Evolutionary conservation across 148 eudicot genomes (phyloP), one percentile per base, ranked within the genome.

Genomic region (Amaranthus palmeri): DNA sequence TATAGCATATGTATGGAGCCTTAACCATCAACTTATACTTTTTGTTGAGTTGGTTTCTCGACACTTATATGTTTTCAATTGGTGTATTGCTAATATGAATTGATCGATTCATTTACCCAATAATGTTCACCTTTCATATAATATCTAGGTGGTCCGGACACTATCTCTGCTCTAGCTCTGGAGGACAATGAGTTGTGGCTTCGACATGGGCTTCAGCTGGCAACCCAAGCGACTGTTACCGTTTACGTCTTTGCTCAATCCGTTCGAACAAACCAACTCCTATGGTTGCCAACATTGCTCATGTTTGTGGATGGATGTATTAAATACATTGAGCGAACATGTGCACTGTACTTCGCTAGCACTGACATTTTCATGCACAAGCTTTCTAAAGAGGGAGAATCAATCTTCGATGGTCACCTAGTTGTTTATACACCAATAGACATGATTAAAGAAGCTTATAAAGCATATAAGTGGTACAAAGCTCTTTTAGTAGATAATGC

Each of bases 401-500:
- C 4, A 6, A 10, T 18, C 55, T 8, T 9, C 40, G 45, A 15
- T 9, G 12, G n/a, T 55, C 6, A 8, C 2, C 36, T 25, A 2
- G 36, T 25, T 25, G 36, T 25, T 25, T 25, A 0, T 25, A 25
- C 36, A 25, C 36, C 36, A 25, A 25, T 25, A 25, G 1, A 25
- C 36, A 44, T 54, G 47, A 52, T 77, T 0, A 4, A 8, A 13
- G 7, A 40, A 12, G 87, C 85, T 2, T 25, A 70, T 49, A 0
- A 46, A 0, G 67, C 45, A 5, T 84, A 56, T 50, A 3, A 42
- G 4, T 71, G 54, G 42, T 84, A 67, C 63, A 81, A 72, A 69
- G 76, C 66, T 17, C 75, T 84, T 11, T 3, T 79, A 9, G 79
- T 72, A 2, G 88, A 83, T 42, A 59, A 54, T 2, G 57, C 70